A percentile compares a stretch with the other conserved stretches of the same genome.
phyloP scores from a whole-genome alignment of 352 stramenopile species.

The Phytopythium vexans region DNA sequence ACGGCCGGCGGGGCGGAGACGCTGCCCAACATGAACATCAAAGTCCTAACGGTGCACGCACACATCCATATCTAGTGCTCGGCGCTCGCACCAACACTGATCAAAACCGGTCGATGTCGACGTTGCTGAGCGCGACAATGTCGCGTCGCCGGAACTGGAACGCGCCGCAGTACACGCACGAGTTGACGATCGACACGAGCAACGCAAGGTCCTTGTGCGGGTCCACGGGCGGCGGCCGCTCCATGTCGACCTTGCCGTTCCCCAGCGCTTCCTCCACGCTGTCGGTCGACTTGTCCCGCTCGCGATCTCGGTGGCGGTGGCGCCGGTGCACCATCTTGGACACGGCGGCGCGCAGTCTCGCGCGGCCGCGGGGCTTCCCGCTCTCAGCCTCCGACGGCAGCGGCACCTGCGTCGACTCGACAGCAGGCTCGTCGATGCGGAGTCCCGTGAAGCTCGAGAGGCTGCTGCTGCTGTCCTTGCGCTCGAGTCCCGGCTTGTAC shows the following conservation, averaged over 20 bases:
- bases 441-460: slow-evolving; percentile 5
- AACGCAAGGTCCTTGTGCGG: slow-evolving; percentile 28
- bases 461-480: slow-evolving; percentile 5
- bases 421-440: slow-evolving; percentile 5
- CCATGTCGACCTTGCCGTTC: slow-evolving; percentile 4
- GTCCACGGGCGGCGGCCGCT: slow-evolving; percentile 32
- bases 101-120: slow-evolving; percentile 25
- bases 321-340: slow-evolving; percentile 1
- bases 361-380: background rate
- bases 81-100: background rate
- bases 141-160: slow-evolving; percentile 50
- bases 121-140: slow-evolving; percentile 59
- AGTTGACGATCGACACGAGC: slow-evolving; percentile 66
- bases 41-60: too few species aligned
- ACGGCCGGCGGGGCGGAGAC: too few species aligned
- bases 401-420: slow-evolving; percentile 3
- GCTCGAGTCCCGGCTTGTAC: background rate
- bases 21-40: too few species aligned
- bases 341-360: slow-evolving; percentile 1
- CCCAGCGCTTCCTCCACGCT: too few species aligned
- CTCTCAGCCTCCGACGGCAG: slow-evolving; percentile 1
- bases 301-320: background rate
- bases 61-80: too few species aligned
- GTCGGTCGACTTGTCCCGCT: background rate
- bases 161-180: slow-evolving; percentile 52